These are phyloP conservation scores for Corymbia maculata DNA, from an alignment of 345 rosid genomes.

Conservation along the genomic window DNA sequence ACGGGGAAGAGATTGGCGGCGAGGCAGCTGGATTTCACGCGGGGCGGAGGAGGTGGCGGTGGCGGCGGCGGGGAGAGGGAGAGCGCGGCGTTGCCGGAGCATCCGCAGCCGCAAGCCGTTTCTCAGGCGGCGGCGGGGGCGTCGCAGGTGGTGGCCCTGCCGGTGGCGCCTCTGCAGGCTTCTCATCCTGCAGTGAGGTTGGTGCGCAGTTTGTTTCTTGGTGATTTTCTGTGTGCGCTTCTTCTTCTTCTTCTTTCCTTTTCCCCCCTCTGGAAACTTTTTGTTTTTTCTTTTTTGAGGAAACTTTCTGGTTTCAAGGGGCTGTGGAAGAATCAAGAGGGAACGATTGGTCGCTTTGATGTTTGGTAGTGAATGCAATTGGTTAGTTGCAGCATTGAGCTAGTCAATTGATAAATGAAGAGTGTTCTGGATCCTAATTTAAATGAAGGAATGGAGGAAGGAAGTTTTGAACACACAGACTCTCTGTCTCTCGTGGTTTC, in stretches of 20 bases:
- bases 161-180: conserved; percentile 7
- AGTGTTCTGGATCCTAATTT: not conserved
- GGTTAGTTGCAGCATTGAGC: not conserved
- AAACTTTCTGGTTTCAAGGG: not conserved
- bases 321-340: not conserved
- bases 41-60: not conserved
- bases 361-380: not conserved
- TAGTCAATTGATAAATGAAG: not conserved
- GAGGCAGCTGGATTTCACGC: conserved; percentile 92
- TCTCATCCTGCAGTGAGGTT: conserved; percentile 36
- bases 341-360: not conserved
- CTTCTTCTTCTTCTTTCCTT: not conserved
- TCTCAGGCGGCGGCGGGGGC: conserved; percentile 11
- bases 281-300: not conserved
- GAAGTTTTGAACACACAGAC: not conserved
- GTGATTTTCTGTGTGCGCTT: not conserved
- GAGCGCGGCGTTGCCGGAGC: conserved; percentile 37
- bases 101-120: conserved; percentile 25
- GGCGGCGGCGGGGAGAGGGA: conserved; percentile 17
- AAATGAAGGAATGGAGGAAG: not conserved
- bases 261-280: not conserved
- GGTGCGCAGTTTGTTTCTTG: conserved; percentile 4
- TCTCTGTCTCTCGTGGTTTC: not conserved
- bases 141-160: not conserved
- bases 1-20: conserved; percentile 52